Percentiles rank a stretch among this genome's conserved stretches.
Conservation (phyloP, 441 rosid species). For the Populus hybrid region DNA sequence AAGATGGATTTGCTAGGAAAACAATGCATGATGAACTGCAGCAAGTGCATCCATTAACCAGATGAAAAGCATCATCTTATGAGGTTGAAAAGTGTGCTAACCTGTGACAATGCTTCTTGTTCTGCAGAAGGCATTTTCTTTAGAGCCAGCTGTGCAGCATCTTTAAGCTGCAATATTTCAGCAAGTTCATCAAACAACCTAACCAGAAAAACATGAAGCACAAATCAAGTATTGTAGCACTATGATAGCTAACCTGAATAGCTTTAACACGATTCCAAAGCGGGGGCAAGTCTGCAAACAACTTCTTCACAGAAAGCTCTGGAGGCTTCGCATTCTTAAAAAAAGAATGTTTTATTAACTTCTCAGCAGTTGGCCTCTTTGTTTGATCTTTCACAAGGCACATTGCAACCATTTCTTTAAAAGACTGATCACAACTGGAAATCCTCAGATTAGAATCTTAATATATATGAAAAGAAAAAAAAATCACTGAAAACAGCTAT, state of each 20-base stretch:
- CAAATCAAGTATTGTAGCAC: conserved; percentile 15
- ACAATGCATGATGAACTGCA: not conserved
- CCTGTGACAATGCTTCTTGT: conserved; percentile 94
- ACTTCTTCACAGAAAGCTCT: conserved; percentile 71
- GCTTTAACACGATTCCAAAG: conserved; percentile 95
- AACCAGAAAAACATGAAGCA: conserved; percentile 15
- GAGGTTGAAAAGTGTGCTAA: conserved; percentile 21
- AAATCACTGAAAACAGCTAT: conserved; percentile 8
- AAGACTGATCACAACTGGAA: conserved; percentile 98
- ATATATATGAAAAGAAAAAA: conserved; percentile 19
- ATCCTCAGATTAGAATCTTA: conserved; percentile 75
- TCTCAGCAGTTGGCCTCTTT: conserved; percentile 97
- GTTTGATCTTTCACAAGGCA: conserved; percentile 99
- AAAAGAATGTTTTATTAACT: conserved; percentile 82
- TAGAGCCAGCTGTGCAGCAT: conserved; percentile 88
- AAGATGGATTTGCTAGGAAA: not conserved
- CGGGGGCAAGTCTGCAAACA: conserved; percentile 81
- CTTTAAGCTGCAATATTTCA: conserved; percentile 69
- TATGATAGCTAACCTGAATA: conserved; percentile 63
- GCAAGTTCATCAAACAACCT: conserved; percentile 21
- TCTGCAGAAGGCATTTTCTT: conserved; percentile 94
- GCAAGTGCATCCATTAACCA: not conserved
- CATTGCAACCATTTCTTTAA: conserved; percentile 99
- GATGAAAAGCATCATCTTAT: not conserved
- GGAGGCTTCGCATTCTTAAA: conserved; percentile 93